Conservation (phyloP, 1,284 basidiomycete genomes). For the Crucibulum parvulum region DNA sequence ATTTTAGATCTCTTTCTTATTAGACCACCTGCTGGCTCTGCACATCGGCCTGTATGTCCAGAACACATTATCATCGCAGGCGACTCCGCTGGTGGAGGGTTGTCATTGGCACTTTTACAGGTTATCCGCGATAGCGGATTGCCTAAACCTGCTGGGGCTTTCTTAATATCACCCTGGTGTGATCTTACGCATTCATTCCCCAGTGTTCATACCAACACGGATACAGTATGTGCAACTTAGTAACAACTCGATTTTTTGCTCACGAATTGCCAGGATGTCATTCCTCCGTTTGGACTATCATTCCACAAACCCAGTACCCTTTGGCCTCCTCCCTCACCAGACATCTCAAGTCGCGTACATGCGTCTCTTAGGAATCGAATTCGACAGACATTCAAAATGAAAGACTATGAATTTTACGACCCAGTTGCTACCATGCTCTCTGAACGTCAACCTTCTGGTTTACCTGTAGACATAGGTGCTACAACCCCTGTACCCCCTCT, state of each 20-base stretch:
- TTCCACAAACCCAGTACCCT: slow-evolving; percentile 87
- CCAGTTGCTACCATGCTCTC: slow-evolving; percentile 28
- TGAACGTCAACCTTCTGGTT: slow-evolving; percentile 23
- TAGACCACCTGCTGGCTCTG: slow-evolving; percentile 72
- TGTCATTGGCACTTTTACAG: slow-evolving; percentile 86
- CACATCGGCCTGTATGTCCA: slow-evolving; percentile 84
- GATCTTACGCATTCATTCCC: slow-evolving; percentile 97
- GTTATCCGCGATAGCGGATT: slow-evolving; percentile 89
- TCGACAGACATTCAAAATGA: slow-evolving; percentile 57
- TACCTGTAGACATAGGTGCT: slow-evolving; percentile 52
- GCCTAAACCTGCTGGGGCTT: slow-evolving; percentile 85
- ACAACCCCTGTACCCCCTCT: slow-evolving; percentile 50
- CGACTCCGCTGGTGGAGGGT: slow-evolving; percentile 94
- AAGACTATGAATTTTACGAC: slow-evolving; percentile 18
- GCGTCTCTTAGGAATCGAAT: slow-evolving; percentile 67
- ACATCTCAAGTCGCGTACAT: slow-evolving; percentile 70
- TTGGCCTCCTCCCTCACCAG: slow-evolving; percentile 91
- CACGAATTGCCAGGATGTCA: slow-evolving; percentile 65
- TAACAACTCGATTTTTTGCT: slow-evolving; percentile 1
- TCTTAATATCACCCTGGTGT: slow-evolving; percentile 91
- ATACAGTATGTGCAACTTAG: slow-evolving; percentile 60
- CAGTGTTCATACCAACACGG: slow-evolving; percentile 85
- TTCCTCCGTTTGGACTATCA: slow-evolving; percentile 72
- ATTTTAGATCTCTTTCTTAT: slow-evolving; percentile 53
- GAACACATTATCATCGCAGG: slow-evolving; percentile 87